Conservation (phyloP, 2,329 filamentous ascomycete genomes). For the Sporothrix brunneoviolacea region DNA sequence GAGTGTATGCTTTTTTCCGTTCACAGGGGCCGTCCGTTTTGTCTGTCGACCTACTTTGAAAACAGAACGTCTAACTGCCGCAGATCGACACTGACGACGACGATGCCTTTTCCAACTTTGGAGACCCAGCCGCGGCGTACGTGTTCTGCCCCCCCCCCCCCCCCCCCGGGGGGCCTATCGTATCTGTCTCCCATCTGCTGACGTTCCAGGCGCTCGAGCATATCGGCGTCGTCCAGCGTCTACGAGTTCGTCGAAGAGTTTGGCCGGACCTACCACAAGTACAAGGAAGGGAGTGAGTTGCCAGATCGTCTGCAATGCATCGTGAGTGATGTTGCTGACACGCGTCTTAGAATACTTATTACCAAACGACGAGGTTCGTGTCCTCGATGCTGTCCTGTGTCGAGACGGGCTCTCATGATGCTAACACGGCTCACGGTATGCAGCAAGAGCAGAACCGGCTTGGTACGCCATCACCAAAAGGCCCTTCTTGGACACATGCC, state of each 20-base stretch:
- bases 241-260: constrained; percentile 10
- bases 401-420: not conserved
- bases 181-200: not conserved
- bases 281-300: constrained; percentile 12
- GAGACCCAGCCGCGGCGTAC: not conserved
- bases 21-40: no score
- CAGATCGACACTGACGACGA: constrained; percentile 9
- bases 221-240: constrained; percentile 4
- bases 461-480: no score
- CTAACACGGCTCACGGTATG: not conserved
- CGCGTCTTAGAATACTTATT: constrained; percentile 14
- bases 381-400: no score
- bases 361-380: constrained; percentile 16
- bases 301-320: not conserved
- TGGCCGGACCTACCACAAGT: constrained; percentile 11
- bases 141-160: not conserved
- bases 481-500: no score
- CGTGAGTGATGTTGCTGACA: not conserved
- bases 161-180: no score
- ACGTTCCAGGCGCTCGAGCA: not conserved
- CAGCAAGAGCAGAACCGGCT: constrained; percentile 21
- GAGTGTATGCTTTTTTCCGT: constrained; percentile 8
- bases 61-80: no score
- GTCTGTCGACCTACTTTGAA: no score
- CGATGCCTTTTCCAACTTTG: constrained; percentile 7